Evolutionary conservation across 257 asterid genomes (phyloP), one percentile per base, ranked within the genome.

Genomic region (Fraxinus americana): DNA sequence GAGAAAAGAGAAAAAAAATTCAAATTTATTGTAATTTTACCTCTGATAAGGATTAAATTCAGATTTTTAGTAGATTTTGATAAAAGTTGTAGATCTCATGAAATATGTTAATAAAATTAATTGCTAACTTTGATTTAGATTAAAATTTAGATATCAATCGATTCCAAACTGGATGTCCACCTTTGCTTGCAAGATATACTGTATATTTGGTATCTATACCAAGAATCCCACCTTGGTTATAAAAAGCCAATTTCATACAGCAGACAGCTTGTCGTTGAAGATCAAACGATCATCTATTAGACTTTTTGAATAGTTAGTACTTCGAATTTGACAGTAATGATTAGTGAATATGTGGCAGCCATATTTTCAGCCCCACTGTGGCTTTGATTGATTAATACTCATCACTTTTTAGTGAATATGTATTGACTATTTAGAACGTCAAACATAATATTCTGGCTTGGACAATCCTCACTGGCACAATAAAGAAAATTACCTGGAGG

Each of bases 401-500:
- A 4, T n/a, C 29, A 59, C 30, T 8, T 57, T 19, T 57, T 21
- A 59, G 67, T 59, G 13, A 7, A 19, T 59, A n/a, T 8, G 39
- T 41, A 32, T 32, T 68, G 27, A 73, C 59, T 48, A 61, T 74
- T 61, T 74, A 70, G 65, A 71, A 80, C 79, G 77, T 34, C 81
- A 73, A 65, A 72, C 35, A 59, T 70, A 68, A 68, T 17, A 71
- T 59, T 29, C 27, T 43, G 67, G 54, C 72, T 75, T 54, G 32
- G 76, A 77, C 52, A 72, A 70, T 70, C 48, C 78, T 79, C 30
- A 72, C 52, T 39, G 76, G 50, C 30, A 74, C 30, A 32, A 43
- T 39, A 80, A 72, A 71, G 3, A 73, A 80, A 75, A 82, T 86
- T 93, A 96, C 98, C 98, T 84, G 39, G 98, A 84, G 70, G 89